These are phyloP conservation scores for Schoenoplectus triqueter DNA, from an alignment of 202 grass and related monocot genomes.

Conservation along the genomic window DNA sequence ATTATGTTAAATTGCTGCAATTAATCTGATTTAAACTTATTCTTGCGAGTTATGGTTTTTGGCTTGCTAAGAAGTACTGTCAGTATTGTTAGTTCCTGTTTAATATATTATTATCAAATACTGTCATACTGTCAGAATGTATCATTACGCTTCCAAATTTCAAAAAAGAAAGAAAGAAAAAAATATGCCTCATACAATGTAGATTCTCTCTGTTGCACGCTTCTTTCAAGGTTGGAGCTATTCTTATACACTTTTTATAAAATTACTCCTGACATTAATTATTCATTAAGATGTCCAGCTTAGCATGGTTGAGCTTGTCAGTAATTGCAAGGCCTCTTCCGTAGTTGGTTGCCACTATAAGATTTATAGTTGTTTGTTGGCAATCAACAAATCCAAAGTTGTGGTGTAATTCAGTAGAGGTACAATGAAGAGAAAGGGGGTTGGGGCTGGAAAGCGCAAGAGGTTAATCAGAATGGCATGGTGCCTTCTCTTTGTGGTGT, in stretches of 20 bases:
- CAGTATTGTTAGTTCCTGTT: not conserved
- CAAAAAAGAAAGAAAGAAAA: not conserved
- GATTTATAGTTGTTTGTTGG: not conserved
- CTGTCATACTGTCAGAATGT: conserved; percentile 13
- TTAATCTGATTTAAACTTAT: not conserved
- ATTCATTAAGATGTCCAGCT: not conserved
- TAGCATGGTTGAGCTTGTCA: conserved; percentile 18
- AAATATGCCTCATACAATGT: too few species aligned
- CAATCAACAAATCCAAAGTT: not conserved
- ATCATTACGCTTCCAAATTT: not conserved
- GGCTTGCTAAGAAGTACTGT: not conserved
- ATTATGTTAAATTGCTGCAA: too few species aligned
- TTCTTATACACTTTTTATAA: not conserved
- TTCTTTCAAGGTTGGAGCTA: conserved; percentile 6
- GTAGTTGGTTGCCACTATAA: conserved; percentile 1
- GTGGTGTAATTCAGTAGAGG: not conserved
- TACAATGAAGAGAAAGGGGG: conserved; percentile 33
- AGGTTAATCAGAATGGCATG: conserved; percentile 36
- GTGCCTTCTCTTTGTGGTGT: conserved; percentile 46
- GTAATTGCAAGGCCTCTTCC: not conserved
- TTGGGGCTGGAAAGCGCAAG: conserved; percentile 25
- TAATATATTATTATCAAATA: not conserved
- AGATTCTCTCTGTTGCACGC: not conserved
- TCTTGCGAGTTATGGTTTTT: not conserved
- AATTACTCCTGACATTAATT: not conserved